Percentiles rank a stretch among this genome's conserved stretches.
These are phyloP conservation scores for Boletus reticuloceps DNA, from an alignment of 768 basidiomycete genomes.

Conservation along the genomic window DNA sequence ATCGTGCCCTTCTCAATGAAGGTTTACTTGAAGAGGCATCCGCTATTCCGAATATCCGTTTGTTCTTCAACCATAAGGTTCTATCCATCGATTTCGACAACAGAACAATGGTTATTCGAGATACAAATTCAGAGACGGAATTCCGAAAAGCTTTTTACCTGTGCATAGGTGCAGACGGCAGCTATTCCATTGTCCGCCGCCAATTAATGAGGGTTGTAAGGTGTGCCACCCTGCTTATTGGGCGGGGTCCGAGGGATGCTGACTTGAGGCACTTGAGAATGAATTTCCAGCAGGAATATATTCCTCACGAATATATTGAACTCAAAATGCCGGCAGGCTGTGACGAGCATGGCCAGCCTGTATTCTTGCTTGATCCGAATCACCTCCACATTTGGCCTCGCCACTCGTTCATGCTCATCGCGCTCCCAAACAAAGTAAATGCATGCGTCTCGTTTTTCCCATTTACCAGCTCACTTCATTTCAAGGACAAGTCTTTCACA, in stretches of 20 bases:
- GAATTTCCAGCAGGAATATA: constrained; percentile 94
- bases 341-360: constrained; percentile 55
- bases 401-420: constrained; percentile 99
- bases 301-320: constrained; percentile 95
- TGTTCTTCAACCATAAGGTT: constrained; percentile 83
- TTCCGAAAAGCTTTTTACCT: constrained; percentile 62
- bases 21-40: constrained; percentile 76
- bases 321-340: constrained; percentile 87
- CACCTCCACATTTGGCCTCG: constrained; percentile 99
- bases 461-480: constrained; percentile 19
- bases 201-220: constrained; percentile 95
- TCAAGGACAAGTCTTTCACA: constrained; percentile 94
- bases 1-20: constrained; percentile 84
- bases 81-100: constrained; percentile 71
- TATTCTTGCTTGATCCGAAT: constrained; percentile 86
- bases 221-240: constrained; percentile 43
- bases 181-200: constrained; percentile 84
- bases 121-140: constrained; percentile 43
- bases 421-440: constrained; percentile 91
- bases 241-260: constrained; percentile 8
- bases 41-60: constrained; percentile 56
- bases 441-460: constrained; percentile 25
- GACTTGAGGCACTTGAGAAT: constrained; percentile 54
- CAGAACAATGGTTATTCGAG: constrained; percentile 51
- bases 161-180: constrained; percentile 92